Percentiles rank a stretch among this genome's conserved stretches.
Conservation (phyloP, 768 basidiomycete species). For the Gloeostereum incarnatum region DNA sequence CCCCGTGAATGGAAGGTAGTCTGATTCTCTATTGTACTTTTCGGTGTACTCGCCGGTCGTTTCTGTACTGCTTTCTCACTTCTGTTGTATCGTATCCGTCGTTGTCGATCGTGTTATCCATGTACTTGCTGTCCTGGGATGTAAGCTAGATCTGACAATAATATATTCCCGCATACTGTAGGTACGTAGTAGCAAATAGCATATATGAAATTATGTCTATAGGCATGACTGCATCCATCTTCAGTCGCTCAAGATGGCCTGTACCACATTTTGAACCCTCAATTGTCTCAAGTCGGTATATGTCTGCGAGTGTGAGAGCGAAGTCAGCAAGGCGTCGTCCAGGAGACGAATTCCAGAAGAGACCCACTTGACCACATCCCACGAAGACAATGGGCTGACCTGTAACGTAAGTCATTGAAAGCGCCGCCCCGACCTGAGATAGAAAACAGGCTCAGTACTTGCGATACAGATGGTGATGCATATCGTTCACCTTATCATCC, state of each 20-base stretch:
- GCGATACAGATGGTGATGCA: background rate
- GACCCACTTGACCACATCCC: conserved; percentile 86
- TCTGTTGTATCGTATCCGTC: too few species aligned
- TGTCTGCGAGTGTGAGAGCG: conserved; percentile 42
- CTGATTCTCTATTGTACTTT: too few species aligned
- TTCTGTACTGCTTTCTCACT: too few species aligned
- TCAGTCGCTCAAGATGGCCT: conserved; percentile 80
- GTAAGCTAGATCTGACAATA: too few species aligned
- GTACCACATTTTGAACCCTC: conserved; percentile 86
- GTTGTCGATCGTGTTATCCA: too few species aligned
- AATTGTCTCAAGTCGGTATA: conserved; percentile 94
- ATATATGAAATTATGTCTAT: too few species aligned
- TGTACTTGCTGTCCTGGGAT: too few species aligned
- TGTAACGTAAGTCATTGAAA: conserved; percentile 99
- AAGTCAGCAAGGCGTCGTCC: conserved; percentile 6
- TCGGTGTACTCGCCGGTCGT: too few species aligned
- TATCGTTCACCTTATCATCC: conserved; percentile 72
- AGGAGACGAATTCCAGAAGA: conserved; percentile 1
- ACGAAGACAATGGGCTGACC: conserved; percentile 98
- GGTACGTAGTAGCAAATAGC: too few species aligned
- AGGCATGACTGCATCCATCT: background rate
- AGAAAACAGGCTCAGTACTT: conserved; percentile 5
- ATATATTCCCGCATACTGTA: too few species aligned
- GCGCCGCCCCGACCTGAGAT: conserved; percentile 98
- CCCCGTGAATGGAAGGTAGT: too few species aligned